A percentile compares a stretch with the other conserved stretches of the same genome.
Evolutionary conservation across 2,329 filamentous ascomycete genomes (phyloP).

Genomic region (Colletotrichum ledebouriae): DNA sequence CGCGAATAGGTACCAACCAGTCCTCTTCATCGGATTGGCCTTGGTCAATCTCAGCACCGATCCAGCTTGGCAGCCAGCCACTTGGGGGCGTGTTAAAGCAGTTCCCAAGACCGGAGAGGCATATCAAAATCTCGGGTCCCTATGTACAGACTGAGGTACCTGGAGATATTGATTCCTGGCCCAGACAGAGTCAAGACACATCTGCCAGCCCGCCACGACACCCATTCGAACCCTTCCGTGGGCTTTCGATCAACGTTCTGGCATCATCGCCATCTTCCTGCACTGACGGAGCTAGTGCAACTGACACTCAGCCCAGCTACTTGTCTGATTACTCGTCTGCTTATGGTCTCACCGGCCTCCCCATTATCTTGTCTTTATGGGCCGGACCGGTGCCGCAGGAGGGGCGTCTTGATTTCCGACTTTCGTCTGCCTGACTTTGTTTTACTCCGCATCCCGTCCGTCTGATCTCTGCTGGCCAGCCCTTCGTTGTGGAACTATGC

Average conservation of each 20-base stretch:
- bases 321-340: conserved; percentile 14
- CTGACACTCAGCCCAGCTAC: conserved; percentile 28
- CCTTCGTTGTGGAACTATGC: conserved; percentile 19
- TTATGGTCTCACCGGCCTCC: conserved; percentile 18
- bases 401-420: conserved; percentile 15
- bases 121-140: conserved; percentile 4
- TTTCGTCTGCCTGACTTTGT: conserved; percentile 5
- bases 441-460: conserved; percentile 32
- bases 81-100: neutral
- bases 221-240: conserved; percentile 26
- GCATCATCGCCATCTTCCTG: conserved; percentile 18
- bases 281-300: conserved; percentile 21
- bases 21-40: neutral
- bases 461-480: conserved; percentile 31
- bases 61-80: neutral
- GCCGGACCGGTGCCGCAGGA: conserved; percentile 16
- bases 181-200: neutral
- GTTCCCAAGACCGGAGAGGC: neutral
- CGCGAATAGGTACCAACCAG: too few relatives aligned
- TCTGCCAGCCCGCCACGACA: conserved; percentile 23
- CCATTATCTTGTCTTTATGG: conserved; percentile 20
- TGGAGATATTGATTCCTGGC: conserved; percentile 4
- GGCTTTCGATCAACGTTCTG: conserved; percentile 32
- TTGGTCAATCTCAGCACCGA: neutral
- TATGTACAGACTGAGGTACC: conserved; percentile 2